Base-by-base conservation (phyloP, 257 asterid genomes). In the Solanum boliviense region DNA sequence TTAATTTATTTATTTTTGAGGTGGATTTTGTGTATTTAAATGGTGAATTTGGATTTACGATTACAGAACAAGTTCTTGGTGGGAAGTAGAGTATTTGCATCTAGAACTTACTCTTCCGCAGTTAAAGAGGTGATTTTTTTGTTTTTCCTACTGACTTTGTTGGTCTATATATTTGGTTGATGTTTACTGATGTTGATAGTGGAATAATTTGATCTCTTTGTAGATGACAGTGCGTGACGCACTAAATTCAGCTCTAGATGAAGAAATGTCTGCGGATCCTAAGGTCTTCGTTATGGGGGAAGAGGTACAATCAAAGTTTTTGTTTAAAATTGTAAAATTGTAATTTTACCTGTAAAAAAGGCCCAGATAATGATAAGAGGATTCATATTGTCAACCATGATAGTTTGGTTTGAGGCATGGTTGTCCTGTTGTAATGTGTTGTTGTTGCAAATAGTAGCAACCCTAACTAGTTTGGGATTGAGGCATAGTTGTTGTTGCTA, bases 181-280 rank as follows among this genome's bases (percentile, higher is more conserved):
- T 46, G 41, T 58, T 41, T 48, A 82, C 1, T 35, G 52, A 1
- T 46, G 38, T 56, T 88, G 35, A 85, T 72, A 8, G 29, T 15
- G 29, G 68, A 73, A 3, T 44, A 36, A 32, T 67, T 86, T 16
- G 38, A 39, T 13, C 62, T 52, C 82, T 34, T 86, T 91, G 90
- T 92, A 97, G 98, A 97, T 97, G 96, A 97, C 95, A 16, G 99
- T 95, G 88, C 97, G 98, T 32, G 99, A 97, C 48, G 99, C 98
- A 60, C 88, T 97, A 76, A 97, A 95, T 92, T 95, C 99, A 68
- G 99, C 99, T 60, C 91, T 97, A 41, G 98, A 95, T 87, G 99
- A 97, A 89, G 99, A 97, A 94, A 97, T 97, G 98, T 92, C 98
- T 25, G 99, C 99, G 27, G 99, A 97, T 90, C 95, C 98, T 84